Evolutionary conservation across 2,329 filamentous ascomycete species (phyloP), one percentile per base, ranked within the genome.

Genomic region (Aspergillus ustus): DNA sequence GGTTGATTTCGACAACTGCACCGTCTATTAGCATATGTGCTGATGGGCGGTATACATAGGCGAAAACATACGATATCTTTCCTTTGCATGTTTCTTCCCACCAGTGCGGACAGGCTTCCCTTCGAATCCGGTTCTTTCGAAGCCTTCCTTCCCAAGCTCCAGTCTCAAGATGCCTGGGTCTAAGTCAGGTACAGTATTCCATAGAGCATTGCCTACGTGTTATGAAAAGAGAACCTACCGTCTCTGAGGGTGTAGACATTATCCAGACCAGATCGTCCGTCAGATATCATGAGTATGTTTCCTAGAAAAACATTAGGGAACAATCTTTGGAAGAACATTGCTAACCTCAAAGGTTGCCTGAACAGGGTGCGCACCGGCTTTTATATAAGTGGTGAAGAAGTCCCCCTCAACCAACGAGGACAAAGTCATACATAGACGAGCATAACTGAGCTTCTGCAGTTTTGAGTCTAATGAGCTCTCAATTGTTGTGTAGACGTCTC

Each of bases 321-420:
- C 17, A 50, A 22, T 49, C n/a, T 31, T 15, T 9, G 31, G 9
- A 45, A 19, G 29, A 20, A 48, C 40, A 56, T 9, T n/a, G 19
- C 11, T 43, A 19, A 11, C 7, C 19, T 45, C 13, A 25, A 37
- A 31, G n/a, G 34, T 11, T 40, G 15, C 29, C 17, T 51, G 8
- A 19, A 11, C 15, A 11, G n/a, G 19, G n/a, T 9, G 22, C 13
- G 9, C 78, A 91, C 91, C 91, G 62, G 84, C 84, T 75, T 96
- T 96, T 67, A 98, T 89, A 72, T 96, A 93, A 48, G 88, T 82
- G n/a, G 86, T 89, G 70, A 97, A 93, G 70, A 97, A 96, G 0
- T 88, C 85, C 1, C 87, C 86, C 37, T 90, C 83, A 1, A 98
- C 74, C 5, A 98, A 73, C 61, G 92, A 87, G 8, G 83, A 84